Evolutionary conservation across 345 rosid genomes (phyloP).

Genomic region (Angophora floribunda): DNA sequence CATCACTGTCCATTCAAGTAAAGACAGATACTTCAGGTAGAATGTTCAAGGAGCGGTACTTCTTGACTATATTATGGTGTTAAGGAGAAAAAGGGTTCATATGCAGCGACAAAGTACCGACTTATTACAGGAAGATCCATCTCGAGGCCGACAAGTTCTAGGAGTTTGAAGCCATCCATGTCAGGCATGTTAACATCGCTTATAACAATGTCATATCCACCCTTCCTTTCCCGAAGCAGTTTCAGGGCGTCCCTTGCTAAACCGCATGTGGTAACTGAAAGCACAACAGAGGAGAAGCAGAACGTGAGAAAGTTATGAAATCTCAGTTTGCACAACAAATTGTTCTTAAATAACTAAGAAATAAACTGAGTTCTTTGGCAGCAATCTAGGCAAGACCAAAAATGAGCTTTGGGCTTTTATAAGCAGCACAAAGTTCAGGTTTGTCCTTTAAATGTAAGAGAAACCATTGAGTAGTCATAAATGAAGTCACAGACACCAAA

Average conservation of each 20-base stretch:
- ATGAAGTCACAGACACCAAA: background rate
- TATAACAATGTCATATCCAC: slow-evolving; percentile 86
- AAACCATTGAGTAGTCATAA: background rate
- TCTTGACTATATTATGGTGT: background rate
- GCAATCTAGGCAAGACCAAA: background rate
- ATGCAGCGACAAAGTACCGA: slow-evolving; percentile 28
- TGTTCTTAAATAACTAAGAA: background rate
- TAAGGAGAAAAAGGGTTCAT: background rate
- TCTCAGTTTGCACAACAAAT: background rate
- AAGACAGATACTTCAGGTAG: slow-evolving; percentile 11
- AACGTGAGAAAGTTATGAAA: background rate
- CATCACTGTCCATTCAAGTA: slow-evolving; percentile 58
- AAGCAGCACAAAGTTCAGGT: background rate
- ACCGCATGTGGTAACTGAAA: slow-evolving; percentile 72
- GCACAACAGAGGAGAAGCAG: background rate
- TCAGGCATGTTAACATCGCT: slow-evolving; percentile 99
- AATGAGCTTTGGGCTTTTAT: background rate
- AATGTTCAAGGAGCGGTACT: background rate
- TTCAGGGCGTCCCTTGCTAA: slow-evolving; percentile 83
- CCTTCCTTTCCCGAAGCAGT: slow-evolving; percentile 79
- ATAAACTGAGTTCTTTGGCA: background rate
- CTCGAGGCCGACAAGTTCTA: slow-evolving; percentile 92
- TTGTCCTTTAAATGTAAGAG: background rate
- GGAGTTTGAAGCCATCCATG: slow-evolving; percentile 97
- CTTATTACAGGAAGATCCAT: slow-evolving; percentile 97